Conservation (phyloP, 352 stramenopile species). For the Albugo laibachii region DNA sequence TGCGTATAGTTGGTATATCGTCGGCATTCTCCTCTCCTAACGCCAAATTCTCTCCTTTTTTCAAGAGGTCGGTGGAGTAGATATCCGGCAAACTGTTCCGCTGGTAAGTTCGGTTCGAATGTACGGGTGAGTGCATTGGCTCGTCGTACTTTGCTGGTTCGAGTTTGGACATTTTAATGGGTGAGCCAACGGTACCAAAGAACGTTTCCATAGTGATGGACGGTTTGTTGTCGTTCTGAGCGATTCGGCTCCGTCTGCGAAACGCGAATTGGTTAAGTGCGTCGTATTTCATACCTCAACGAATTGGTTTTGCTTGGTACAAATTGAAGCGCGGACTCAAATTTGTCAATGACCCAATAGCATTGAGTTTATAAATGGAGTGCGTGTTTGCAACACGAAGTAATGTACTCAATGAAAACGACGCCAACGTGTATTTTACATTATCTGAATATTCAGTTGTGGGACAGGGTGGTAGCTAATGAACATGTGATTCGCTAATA, state of each 20-base stretch:
- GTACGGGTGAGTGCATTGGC: neutral
- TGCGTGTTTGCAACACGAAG: no score
- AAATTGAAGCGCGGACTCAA: no score
- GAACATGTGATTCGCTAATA: no score
- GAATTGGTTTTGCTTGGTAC: no score
- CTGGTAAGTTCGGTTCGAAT: no score
- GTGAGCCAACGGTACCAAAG: slow-evolving; percentile 47
- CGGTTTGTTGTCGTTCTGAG: neutral
- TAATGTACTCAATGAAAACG: no score
- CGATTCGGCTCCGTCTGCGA: slow-evolving; percentile 10
- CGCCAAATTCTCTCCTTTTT: slow-evolving; percentile 2
- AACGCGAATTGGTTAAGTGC: slow-evolving; percentile 16
- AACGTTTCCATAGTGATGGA: slow-evolving; percentile 20
- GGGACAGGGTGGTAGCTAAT: no score
- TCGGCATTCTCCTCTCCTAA: neutral
- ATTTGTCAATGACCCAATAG: no score
- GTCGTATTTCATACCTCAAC: no score
- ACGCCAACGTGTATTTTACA: no score
- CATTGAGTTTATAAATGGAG: no score
- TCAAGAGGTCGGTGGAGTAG: neutral
- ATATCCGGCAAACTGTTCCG: neutral
- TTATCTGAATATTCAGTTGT: no score
- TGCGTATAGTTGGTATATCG: slow-evolving; percentile 25
- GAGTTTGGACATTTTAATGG: slow-evolving; percentile 31
- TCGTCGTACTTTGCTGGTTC: neutral